These are phyloP conservation scores for Acarospora socialis DNA, from an alignment of 2,329 filamentous ascomycete genomes.

Conservation along the genomic window DNA sequence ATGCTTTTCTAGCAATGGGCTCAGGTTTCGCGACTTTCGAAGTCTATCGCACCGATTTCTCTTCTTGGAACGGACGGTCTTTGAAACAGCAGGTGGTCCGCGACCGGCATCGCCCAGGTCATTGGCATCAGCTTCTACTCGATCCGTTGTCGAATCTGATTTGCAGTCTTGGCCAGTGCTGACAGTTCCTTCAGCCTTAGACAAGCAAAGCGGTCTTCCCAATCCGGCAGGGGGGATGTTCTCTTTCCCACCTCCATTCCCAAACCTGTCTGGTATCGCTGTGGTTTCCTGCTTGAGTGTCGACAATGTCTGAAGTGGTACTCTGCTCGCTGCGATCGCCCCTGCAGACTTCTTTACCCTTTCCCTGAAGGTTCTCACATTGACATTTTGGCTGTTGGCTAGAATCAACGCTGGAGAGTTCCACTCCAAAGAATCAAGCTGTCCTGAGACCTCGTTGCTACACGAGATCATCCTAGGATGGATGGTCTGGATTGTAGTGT, in stretches of 20 bases:
- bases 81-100: too few relatives aligned
- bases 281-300: conserved; percentile 28
- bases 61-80: too few relatives aligned
- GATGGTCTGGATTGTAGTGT: conserved; percentile 37
- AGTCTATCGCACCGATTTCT: too few relatives aligned
- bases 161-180: conserved; percentile 3
- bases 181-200: conserved; percentile 14
- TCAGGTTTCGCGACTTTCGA: too few relatives aligned
- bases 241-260: conserved; percentile 46
- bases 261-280: conserved; percentile 32
- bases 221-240: conserved; percentile 40
- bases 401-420: too few relatives aligned
- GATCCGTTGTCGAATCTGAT: conserved; percentile 2
- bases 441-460: conserved; percentile 1
- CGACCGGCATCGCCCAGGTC: too few relatives aligned
- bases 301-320: conserved; percentile 33
- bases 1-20: too few relatives aligned
- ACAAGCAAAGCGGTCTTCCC: conserved; percentile 4
- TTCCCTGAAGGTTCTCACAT: conserved; percentile 4
- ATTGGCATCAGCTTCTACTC: too few relatives aligned
- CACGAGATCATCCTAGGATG: conserved; percentile 29
- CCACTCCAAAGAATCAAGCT: background rate
- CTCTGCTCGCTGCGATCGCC: conserved; percentile 33
- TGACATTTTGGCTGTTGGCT: too few relatives aligned
- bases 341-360: conserved; percentile 16